Percentiles rank a stretch among this genome's conserved stretches.
phyloP scores from a whole-genome alignment of 768 basidiomycete species.

The Clitopilus hobsonii region DNA sequence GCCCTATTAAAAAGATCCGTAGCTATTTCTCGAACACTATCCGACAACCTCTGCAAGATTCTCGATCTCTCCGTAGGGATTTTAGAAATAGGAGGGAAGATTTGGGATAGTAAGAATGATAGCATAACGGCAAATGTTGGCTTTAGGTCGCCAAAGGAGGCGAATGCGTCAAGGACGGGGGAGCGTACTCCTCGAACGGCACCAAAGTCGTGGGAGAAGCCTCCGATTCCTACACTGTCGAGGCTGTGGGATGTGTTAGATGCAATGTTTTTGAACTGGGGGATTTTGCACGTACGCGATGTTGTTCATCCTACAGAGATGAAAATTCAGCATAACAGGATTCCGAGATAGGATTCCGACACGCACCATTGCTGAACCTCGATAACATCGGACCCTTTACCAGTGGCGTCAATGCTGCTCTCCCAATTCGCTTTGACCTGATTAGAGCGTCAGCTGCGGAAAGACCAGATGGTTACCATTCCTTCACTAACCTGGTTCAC shows the following conservation, averaged over 20 bases:
- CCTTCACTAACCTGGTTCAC: constrained; percentile 34
- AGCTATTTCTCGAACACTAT: constrained; percentile 6
- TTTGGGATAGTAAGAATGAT: constrained; percentile 5
- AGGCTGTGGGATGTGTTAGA: constrained; percentile 26
- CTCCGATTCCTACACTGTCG: constrained; percentile 54
- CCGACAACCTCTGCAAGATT: neutral
- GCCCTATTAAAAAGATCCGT: constrained; percentile 8
- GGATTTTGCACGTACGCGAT: constrained; percentile 33
- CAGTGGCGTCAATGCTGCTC: constrained; percentile 14
- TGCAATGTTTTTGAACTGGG: neutral
- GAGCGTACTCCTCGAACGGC: constrained; percentile 43
- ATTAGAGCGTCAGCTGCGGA: neutral
- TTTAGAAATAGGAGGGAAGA: constrained; percentile 6
- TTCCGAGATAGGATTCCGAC: constrained; percentile 9
- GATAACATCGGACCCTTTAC: constrained; percentile 27
- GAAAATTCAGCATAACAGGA: constrained; percentile 30
- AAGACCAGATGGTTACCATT: neutral
- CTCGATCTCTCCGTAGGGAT: constrained; percentile 8
- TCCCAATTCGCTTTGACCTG: constrained; percentile 28
- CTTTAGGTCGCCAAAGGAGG: constrained; percentile 20
- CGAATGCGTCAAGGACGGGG: constrained; percentile 35
- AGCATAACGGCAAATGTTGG: neutral
- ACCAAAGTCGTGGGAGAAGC: constrained; percentile 55
- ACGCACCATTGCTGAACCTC: constrained; percentile 43
- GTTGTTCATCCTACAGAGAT: constrained; percentile 34